Percentiles rank a stretch among this genome's conserved stretches.
These are phyloP conservation scores for Oidium heveae DNA, from an alignment of 2,329 filamentous ascomycete genomes.

Conservation along the genomic window DNA sequence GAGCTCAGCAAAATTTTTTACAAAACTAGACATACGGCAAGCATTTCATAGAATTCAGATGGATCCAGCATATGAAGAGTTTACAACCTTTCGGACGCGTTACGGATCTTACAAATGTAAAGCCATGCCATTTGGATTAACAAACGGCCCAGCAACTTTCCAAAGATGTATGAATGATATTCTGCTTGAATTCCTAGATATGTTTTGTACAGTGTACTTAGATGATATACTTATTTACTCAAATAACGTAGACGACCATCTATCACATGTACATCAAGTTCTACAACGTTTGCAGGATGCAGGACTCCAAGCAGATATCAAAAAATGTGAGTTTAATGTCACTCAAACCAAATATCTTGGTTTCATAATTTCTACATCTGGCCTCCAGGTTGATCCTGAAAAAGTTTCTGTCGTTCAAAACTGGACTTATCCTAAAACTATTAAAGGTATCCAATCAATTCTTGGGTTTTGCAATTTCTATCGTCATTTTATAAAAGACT, in stretches of 20 bases:
- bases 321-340: conserved; percentile 1
- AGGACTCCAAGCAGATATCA: conserved; percentile 1
- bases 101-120: conserved; percentile 1
- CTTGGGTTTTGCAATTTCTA: background rate
- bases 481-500: background rate
- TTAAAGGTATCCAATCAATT: background rate
- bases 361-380: background rate
- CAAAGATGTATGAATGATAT: conserved; percentile 2
- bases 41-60: conserved; percentile 1
- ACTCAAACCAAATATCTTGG: conserved; percentile 1
- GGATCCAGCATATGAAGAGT: background rate
- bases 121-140: conserved; percentile 1
- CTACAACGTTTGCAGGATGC: background rate
- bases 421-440: background rate
- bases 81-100: conserved; percentile 1
- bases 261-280: conserved; percentile 1
- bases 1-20: background rate
- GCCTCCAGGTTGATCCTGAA: background rate
- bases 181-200: conserved; percentile 1
- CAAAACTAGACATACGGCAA: conserved; percentile 1
- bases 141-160: conserved; percentile 1
- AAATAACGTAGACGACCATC: background rate
- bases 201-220: conserved; percentile 1
- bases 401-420: background rate
- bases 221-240: conserved; percentile 4